Evolutionary conservation across 2,329 filamentous ascomycete species (phyloP).

Genomic region (Aspergillus piperis): DNA sequence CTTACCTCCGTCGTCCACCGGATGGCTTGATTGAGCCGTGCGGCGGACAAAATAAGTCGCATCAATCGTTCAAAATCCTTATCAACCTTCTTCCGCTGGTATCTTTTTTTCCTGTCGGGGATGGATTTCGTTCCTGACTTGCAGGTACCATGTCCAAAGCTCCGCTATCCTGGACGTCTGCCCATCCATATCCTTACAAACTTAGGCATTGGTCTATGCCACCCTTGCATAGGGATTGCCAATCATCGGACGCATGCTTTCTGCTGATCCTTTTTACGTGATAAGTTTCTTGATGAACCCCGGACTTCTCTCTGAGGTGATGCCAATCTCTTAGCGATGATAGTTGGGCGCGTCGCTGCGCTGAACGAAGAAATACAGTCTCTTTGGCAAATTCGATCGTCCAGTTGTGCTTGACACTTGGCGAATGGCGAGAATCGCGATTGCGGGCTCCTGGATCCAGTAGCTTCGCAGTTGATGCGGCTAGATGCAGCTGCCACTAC

Average conservation of each 20-base stretch:
- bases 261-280: slow-evolving; percentile 14
- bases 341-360: slow-evolving; percentile 1
- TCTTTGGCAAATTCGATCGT: neutral
- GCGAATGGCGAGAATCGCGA: slow-evolving; percentile 9
- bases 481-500: slow-evolving; percentile 25
- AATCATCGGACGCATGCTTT: slow-evolving; percentile 13
- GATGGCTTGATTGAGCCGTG: neutral
- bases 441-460: slow-evolving; percentile 18
- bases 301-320: slow-evolving; percentile 2
- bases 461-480: slow-evolving; percentile 24
- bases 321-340: slow-evolving; percentile 4
- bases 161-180: slow-evolving; percentile 5
- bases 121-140: slow-evolving; percentile 10
- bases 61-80: neutral
- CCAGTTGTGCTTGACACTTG: neutral
- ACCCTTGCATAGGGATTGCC: slow-evolving; percentile 24
- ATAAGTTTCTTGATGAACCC: slow-evolving; percentile 8
- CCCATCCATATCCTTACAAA: slow-evolving; percentile 16
- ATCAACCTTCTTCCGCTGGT: neutral
- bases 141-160: slow-evolving; percentile 14
- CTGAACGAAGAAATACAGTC: slow-evolving; percentile 1
- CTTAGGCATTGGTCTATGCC: slow-evolving; percentile 12
- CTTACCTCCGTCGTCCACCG: neutral
- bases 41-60: neutral
- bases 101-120: neutral